Evolutionary conservation across 768 basidiomycete genomes (phyloP).

Genomic region (Lentinus tigrinus): DNA sequence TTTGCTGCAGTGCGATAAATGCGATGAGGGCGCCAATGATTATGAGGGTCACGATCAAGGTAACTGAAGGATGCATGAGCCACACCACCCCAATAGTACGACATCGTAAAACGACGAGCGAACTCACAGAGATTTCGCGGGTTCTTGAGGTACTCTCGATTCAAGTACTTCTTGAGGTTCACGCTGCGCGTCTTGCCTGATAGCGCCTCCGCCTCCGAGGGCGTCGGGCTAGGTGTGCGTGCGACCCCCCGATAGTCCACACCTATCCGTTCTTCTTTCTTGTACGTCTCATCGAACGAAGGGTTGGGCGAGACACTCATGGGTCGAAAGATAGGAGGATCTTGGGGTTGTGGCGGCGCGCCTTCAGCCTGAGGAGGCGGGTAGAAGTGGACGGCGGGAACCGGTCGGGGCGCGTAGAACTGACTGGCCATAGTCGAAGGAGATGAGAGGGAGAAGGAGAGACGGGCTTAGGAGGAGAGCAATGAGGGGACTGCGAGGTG

Average conservation of each 20-base stretch:
- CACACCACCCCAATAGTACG: not conserved
- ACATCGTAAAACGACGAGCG: not conserved
- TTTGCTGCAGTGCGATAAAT: constrained; percentile 40
- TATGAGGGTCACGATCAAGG: not conserved
- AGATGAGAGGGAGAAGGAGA: too few relatives aligned
- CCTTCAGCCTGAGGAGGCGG: too few relatives aligned
- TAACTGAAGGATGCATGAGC: not conserved
- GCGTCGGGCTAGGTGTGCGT: constrained; percentile 35
- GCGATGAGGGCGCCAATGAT: constrained; percentile 35
- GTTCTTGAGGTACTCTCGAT: not conserved
- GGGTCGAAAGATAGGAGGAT: too few relatives aligned
- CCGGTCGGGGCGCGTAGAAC: too few relatives aligned
- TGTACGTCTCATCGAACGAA: too few relatives aligned
- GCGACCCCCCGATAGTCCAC: constrained; percentile 6
- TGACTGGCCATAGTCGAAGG: too few relatives aligned
- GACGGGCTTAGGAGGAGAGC: too few relatives aligned
- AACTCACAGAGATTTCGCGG: not conserved
- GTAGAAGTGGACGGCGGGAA: too few relatives aligned
- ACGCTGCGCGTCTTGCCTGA: constrained; percentile 10
- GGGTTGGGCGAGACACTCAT: too few relatives aligned
- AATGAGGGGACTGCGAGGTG: too few relatives aligned
- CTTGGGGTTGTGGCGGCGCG: too few relatives aligned
- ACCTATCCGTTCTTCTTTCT: too few relatives aligned
- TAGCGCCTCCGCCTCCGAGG: constrained; percentile 30
- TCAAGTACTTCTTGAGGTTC: not conserved